These are phyloP conservation scores for Penicillium sp. DNA, from an alignment of 2,329 filamentous ascomycete species.

Conservation along the genomic window DNA sequence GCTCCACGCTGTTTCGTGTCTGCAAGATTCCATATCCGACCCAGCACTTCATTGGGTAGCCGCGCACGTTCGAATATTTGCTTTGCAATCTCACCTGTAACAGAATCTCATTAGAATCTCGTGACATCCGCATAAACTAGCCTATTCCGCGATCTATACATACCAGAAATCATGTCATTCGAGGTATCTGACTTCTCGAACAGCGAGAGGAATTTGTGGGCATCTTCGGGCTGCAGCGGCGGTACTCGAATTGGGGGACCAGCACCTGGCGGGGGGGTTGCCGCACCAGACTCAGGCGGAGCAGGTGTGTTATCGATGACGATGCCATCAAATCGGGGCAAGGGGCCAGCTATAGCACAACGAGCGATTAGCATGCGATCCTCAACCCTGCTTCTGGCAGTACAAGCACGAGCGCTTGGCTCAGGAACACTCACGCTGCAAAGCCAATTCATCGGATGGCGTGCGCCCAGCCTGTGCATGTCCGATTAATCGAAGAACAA, in stretches of 20 bases:
- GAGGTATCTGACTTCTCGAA: slow-evolving; percentile 87
- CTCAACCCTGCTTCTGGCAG: neutral
- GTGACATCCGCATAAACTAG: too few relatives aligned
- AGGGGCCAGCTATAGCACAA: slow-evolving; percentile 62
- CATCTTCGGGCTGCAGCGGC: slow-evolving; percentile 83
- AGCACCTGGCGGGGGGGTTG: slow-evolving; percentile 48
- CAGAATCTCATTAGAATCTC: neutral
- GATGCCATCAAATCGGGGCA: slow-evolving; percentile 89
- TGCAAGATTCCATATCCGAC: slow-evolving; percentile 93
- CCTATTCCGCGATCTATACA: neutral
- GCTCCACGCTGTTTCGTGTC: slow-evolving; percentile 91
- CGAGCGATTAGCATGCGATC: slow-evolving; percentile 6
- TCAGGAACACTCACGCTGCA: slow-evolving; percentile 61
- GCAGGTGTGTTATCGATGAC: slow-evolving; percentile 44
- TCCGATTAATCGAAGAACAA: slow-evolving; percentile 90
- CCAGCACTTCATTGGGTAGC: slow-evolving; percentile 84
- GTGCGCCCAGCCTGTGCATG: slow-evolving; percentile 88
- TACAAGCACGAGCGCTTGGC: neutral
- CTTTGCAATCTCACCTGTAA: slow-evolving; percentile 73
- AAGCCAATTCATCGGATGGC: slow-evolving; percentile 76
- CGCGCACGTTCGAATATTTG: slow-evolving; percentile 93
- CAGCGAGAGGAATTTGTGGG: slow-evolving; percentile 80
- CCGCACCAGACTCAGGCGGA: slow-evolving; percentile 54
- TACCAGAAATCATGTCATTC: slow-evolving; percentile 68
- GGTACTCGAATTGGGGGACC: slow-evolving; percentile 79